These are phyloP conservation scores for Penicillium longicatenatum DNA, from an alignment of 495 filamentous ascomycete genomes.

Conservation along the genomic window DNA sequence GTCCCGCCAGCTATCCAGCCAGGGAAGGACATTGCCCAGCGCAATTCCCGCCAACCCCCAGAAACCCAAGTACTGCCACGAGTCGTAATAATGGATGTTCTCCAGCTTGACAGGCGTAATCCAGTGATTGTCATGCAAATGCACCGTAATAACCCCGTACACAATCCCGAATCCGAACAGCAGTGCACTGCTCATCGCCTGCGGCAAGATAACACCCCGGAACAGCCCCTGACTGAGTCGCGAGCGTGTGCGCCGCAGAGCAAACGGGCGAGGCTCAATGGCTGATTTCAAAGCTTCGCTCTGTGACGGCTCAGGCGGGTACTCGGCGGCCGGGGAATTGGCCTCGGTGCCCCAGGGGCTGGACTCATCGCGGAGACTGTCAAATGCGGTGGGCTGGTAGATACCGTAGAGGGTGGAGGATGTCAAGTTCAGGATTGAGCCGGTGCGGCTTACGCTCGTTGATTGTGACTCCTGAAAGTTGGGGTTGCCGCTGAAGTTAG, in stretches of 20 bases:
- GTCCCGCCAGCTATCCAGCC: conserved; percentile 72
- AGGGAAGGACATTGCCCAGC: conserved; percentile 79
- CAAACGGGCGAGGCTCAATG: conserved; percentile 32
- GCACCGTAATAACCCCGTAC: conserved; percentile 84
- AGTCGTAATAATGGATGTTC: conserved; percentile 56
- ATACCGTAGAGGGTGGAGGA: conserved; percentile 89
- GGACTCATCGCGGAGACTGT: conserved; percentile 51
- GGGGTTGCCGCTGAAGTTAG: conserved; percentile 18
- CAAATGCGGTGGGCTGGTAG: conserved; percentile 69
- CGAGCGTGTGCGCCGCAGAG: conserved; percentile 38
- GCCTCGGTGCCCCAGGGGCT: conserved; percentile 73
- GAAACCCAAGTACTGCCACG: conserved; percentile 69
- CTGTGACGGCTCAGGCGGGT: conserved; percentile 31
- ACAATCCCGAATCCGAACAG: conserved; percentile 81
- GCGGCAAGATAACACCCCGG: conserved; percentile 46
- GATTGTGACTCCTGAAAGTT: conserved; percentile 23
- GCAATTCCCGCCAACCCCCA: conserved; percentile 82
- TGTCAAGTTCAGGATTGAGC: conserved; percentile 84
- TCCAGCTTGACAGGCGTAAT: conserved; percentile 65
- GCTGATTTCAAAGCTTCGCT: conserved; percentile 28
- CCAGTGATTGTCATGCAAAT: conserved; percentile 70
- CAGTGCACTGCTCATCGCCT: conserved; percentile 57
- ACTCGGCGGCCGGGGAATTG: conserved; percentile 53
- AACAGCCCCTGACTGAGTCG: conserved; percentile 46
- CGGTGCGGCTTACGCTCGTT: conserved; percentile 57